Conservation (phyloP, 768 basidiomycete species). For the Sporobolomyces roseus region DNA sequence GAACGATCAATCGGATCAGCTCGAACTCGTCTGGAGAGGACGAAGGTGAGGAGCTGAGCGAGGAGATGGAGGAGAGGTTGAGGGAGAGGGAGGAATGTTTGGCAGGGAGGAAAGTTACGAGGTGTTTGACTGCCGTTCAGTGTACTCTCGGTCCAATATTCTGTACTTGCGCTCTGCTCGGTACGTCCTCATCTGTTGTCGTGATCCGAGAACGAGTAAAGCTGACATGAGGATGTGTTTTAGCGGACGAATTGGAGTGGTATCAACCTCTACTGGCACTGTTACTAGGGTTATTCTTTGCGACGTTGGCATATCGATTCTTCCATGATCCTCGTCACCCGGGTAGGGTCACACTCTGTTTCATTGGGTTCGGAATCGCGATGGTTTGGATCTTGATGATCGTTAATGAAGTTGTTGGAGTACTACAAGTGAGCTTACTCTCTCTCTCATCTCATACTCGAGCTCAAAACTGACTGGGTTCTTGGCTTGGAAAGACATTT, state of each 20-base stretch:
- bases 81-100: conserved; percentile 1
- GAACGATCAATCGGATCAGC: too few relatives aligned
- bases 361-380: conserved; percentile 83
- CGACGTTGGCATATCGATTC: conserved; percentile 60
- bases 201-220: neutral
- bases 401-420: conserved; percentile 88
- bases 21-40: too few relatives aligned
- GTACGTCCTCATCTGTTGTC: conserved; percentile 53
- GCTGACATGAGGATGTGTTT: neutral
- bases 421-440: conserved; percentile 67
- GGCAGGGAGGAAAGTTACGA: conserved; percentile 46
- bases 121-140: conserved; percentile 80
- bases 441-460: neutral
- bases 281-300: conserved; percentile 58
- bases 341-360: conserved; percentile 66
- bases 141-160: conserved; percentile 78
- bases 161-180: conserved; percentile 68
- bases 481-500: conserved; percentile 63
- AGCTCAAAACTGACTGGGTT: too few relatives aligned
- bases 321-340: conserved; percentile 58
- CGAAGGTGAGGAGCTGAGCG: neutral
- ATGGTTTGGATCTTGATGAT: conserved; percentile 99
- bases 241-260: conserved; percentile 40
- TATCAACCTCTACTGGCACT: conserved; percentile 60
- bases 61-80: conserved; percentile 19